Percentiles rank a stretch among this genome's conserved stretches.
These are phyloP conservation scores for Kwoniella sp. DNA, from an alignment of 768 basidiomycete species.

Conservation along the genomic window DNA sequence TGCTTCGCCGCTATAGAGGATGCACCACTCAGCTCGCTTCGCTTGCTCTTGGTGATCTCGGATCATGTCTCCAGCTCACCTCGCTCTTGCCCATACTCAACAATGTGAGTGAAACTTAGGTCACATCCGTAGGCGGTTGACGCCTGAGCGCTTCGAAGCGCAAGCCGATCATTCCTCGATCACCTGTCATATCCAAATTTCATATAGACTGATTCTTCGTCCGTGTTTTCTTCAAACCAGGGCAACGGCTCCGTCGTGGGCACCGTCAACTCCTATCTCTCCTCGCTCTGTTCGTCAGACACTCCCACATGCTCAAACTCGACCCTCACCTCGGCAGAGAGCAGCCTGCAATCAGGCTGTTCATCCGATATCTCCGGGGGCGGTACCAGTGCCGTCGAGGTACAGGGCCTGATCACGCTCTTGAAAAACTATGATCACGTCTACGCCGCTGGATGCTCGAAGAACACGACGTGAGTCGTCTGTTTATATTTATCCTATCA, in stretches of 20 bases:
- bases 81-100: constrained; percentile 28
- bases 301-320: constrained; percentile 45
- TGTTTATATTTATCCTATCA: neutral
- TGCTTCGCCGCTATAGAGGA: constrained; percentile 6
- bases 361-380: constrained; percentile 41
- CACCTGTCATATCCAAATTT: too few relatives aligned
- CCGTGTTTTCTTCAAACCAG: constrained; percentile 15
- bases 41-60: constrained; percentile 42
- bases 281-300: constrained; percentile 40
- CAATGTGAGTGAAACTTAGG: neutral
- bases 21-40: constrained; percentile 39
- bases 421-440: constrained; percentile 45
- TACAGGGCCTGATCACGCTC: constrained; percentile 37
- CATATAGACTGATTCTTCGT: neutral
- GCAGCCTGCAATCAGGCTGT: constrained; percentile 39
- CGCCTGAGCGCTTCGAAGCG: too few relatives aligned
- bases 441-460: constrained; percentile 49
- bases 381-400: constrained; percentile 33
- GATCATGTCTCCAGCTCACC: constrained; percentile 47
- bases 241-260: constrained; percentile 41
- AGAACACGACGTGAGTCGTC: constrained; percentile 47
- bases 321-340: constrained; percentile 40
- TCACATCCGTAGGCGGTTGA: too few relatives aligned
- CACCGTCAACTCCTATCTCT: constrained; percentile 49
- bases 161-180: too few relatives aligned